Base-by-base conservation (phyloP, 2,329 filamentous ascomycete genomes). In the Dothideomycetes sp. region DNA sequence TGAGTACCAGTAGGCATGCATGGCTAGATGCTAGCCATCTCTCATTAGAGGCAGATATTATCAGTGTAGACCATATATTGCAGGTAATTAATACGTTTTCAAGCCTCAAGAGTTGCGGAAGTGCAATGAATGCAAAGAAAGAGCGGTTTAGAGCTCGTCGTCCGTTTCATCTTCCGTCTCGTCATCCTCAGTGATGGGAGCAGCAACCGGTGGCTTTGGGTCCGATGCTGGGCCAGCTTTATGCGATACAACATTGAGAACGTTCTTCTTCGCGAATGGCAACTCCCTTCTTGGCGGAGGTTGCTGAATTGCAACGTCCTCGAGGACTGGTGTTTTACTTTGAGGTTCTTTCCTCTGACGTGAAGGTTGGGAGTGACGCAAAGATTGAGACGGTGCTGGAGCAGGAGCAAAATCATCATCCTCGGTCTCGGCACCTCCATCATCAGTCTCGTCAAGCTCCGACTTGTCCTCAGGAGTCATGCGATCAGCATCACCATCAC, bases 201-300 rank as follows among this genome's bases (percentile, higher is more conserved):
- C 22, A 37, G 15, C 19, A 11, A 27, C 22, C 22, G 7, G 22
- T 27, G 22, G 12, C 12, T 27, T 27, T 27, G 22, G 12, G 12
- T 27, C 12, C 22, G 22, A 12, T 8, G 41, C 17, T n/a, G 41
- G 9, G 18, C 19, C n/a, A 19, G 17, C 12, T 16, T 41, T 36
- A 7, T 17, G n/a, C 3, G 30, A 3, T 12, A 9, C 27, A 12
- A 19, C 4, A 12, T 24, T 35, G 19, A n/a, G 18, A 5, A 15
- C 31, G 10, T 34, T 41, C 18, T 37, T 40, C 24, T 49, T 59
- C 37, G 55, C 55, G 48, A 73, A 73, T 1, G 71, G 71, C 12
- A 74, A 52, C 4, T 48, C 56, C 38, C 68, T 54, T 36, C 55
- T 59, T 0, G 63, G 57, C 3, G 66, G 64, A 9, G 39, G 38